Percentiles rank a stretch among this genome's conserved stretches.
Conservation (phyloP, 768 basidiomycete genomes). For the Termitomyces heimii region DNA sequence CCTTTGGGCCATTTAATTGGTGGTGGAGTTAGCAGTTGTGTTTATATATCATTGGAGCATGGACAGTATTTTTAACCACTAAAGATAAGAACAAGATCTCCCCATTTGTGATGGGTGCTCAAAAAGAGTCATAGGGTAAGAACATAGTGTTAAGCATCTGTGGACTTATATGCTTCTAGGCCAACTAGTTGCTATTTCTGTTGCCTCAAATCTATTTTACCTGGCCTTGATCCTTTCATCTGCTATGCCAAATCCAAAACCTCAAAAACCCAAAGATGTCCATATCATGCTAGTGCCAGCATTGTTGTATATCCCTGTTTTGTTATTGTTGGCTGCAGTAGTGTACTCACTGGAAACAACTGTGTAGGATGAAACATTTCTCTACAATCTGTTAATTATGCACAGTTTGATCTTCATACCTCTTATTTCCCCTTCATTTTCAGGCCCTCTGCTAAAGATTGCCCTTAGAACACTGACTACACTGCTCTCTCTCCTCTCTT, state of each 20-base stretch:
- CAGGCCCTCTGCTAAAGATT: not conserved
- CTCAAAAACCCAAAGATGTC: not conserved
- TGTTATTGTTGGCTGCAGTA: conserved; percentile 40
- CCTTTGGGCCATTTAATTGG: conserved; percentile 45
- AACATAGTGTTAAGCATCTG: conserved; percentile 36
- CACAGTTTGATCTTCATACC: conserved; percentile 53
- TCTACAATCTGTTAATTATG: conserved; percentile 55
- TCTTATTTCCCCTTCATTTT: conserved; percentile 25
- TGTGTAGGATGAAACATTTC: conserved; percentile 32
- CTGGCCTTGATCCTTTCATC: conserved; percentile 37
- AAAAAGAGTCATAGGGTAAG: conserved; percentile 21
- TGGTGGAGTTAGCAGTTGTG: conserved; percentile 70
- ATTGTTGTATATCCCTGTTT: conserved; percentile 34
- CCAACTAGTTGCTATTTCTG: conserved; percentile 65
- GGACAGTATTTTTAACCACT: conserved; percentile 44
- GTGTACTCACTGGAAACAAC: conserved; percentile 37
- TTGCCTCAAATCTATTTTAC: conserved; percentile 60
- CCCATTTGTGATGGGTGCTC: not conserved
- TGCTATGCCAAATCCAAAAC: conserved; percentile 1
- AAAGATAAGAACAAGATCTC: conserved; percentile 38
- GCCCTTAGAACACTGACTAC: not conserved
- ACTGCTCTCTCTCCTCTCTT: not conserved
- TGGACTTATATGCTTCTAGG: conserved; percentile 74
- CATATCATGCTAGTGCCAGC: conserved; percentile 8
- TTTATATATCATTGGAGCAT: conserved; percentile 50